Percentiles rank a stretch among this genome's conserved stretches.
These are phyloP conservation scores for Agastache rugosa DNA, from an alignment of 257 asterid genomes.

Conservation along the genomic window DNA sequence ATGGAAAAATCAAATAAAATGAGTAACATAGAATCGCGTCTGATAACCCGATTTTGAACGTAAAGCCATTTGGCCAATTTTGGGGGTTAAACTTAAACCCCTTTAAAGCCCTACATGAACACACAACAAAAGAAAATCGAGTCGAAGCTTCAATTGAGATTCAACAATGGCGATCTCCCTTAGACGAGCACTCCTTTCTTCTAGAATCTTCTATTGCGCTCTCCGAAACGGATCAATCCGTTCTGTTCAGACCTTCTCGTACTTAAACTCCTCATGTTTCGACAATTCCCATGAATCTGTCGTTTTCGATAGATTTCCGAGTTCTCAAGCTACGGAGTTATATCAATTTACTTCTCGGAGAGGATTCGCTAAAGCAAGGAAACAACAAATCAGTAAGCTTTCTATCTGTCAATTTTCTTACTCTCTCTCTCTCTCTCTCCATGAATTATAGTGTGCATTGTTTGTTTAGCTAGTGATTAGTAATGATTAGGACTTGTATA, in stretches of 20 bases:
- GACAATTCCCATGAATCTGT: slow-evolving; percentile 38
- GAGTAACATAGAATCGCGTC: too few relatives aligned
- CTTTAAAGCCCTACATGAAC: slow-evolving; percentile 28
- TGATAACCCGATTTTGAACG: too few relatives aligned
- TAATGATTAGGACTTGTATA: background rate
- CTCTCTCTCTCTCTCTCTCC: background rate
- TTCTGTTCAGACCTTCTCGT: slow-evolving; percentile 41
- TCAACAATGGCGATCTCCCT: slow-evolving; percentile 59
- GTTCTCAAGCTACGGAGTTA: slow-evolving; percentile 32
- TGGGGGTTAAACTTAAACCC: slow-evolving; percentile 23
- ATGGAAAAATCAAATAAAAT: too few relatives aligned
- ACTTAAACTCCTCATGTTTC: slow-evolving; percentile 37
- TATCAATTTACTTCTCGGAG: slow-evolving; percentile 48
- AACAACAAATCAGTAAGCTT: slow-evolving; percentile 52
- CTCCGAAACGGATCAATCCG: slow-evolving; percentile 49
- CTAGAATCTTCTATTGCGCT: slow-evolving; percentile 39
- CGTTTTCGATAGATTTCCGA: slow-evolving; percentile 32
- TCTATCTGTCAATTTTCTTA: background rate
- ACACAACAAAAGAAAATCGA: slow-evolving; percentile 9
- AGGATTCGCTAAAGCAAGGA: slow-evolving; percentile 79
- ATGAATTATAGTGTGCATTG: slow-evolving; percentile 15
- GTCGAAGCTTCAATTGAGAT: slow-evolving; percentile 22
- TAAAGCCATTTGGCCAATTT: background rate
- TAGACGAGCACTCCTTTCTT: slow-evolving; percentile 65
- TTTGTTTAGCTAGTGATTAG: slow-evolving; percentile 20